phyloP scores from a whole-genome alignment of 768 basidiomycete species.

The Sarcodon sp. region DNA sequence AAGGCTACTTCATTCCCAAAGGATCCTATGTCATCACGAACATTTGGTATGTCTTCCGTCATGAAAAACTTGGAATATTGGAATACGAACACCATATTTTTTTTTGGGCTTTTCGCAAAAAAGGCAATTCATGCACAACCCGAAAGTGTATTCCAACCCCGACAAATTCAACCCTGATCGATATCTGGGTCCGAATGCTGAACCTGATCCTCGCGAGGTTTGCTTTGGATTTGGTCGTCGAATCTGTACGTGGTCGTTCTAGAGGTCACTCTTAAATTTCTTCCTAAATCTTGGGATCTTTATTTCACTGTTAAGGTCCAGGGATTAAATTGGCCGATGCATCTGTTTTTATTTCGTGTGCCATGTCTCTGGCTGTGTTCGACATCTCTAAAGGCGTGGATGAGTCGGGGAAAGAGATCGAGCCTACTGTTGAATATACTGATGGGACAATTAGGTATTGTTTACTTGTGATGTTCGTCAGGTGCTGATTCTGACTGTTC shows the following conservation, averaged over 20 bases:
- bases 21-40: constrained; percentile 20
- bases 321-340: constrained; percentile 29
- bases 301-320: no score
- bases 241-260: background rate
- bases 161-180: constrained; percentile 14
- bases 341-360: constrained; percentile 21
- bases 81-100: background rate
- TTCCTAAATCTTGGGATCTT: no score
- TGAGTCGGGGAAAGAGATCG: constrained; percentile 7
- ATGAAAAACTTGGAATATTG: background rate
- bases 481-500: background rate
- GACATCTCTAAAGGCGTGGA: constrained; percentile 15
- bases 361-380: constrained; percentile 22
- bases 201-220: constrained; percentile 12
- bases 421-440: constrained; percentile 8
- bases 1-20: constrained; percentile 20
- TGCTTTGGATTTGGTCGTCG: constrained; percentile 14
- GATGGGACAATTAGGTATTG: constrained; percentile 10
- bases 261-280: no score
- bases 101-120: background rate
- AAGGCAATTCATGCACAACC: constrained; percentile 15
- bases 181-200: constrained; percentile 8
- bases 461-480: background rate
- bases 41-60: constrained; percentile 14
- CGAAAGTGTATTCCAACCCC: constrained; percentile 11